phyloP scores from a whole-genome alignment of 139 green algal genomes.

The Deuterostichococcus epilithicus region DNA sequence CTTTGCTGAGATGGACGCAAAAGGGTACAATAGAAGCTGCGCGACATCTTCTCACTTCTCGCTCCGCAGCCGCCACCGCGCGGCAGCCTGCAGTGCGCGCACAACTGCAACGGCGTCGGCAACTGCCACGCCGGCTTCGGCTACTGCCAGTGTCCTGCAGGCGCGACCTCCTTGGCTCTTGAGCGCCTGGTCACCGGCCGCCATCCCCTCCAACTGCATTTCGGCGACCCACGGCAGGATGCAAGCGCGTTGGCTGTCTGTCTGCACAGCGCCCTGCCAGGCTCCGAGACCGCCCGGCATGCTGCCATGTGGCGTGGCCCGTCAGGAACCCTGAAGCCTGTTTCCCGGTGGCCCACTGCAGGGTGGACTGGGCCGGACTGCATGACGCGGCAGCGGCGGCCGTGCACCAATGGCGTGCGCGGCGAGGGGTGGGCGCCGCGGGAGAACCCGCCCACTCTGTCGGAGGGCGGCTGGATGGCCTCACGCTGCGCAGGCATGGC shows the following conservation, averaged over 20 bases:
- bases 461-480: constrained; percentile 1
- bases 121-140: constrained; percentile 51
- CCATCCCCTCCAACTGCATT: too few species aligned
- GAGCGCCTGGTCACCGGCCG: too few species aligned
- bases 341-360: constrained; percentile 18
- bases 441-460: constrained; percentile 9
- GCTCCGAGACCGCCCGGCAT: not conserved
- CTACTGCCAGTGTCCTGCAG: constrained; percentile 48
- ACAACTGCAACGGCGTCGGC: constrained; percentile 38
- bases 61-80: not conserved
- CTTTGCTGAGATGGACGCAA: too few species aligned
- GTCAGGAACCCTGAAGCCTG: not conserved
- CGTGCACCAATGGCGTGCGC: constrained; percentile 46
- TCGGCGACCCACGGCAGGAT: too few species aligned
- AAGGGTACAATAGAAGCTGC: too few species aligned
- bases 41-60: too few species aligned
- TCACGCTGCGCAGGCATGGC: constrained; percentile 6
- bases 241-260: not conserved
- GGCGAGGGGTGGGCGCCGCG: not conserved
- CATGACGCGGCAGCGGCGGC: constrained; percentile 27
- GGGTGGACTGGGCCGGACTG: constrained; percentile 51
- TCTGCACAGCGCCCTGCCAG: constrained; percentile 3
- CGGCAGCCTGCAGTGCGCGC: not conserved
- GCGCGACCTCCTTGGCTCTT: not conserved
- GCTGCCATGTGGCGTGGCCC: too few species aligned